These are phyloP conservation scores for Candida khao-thaluensis DNA, from an alignment of 805 yeast species.

Conservation along the genomic window DNA sequence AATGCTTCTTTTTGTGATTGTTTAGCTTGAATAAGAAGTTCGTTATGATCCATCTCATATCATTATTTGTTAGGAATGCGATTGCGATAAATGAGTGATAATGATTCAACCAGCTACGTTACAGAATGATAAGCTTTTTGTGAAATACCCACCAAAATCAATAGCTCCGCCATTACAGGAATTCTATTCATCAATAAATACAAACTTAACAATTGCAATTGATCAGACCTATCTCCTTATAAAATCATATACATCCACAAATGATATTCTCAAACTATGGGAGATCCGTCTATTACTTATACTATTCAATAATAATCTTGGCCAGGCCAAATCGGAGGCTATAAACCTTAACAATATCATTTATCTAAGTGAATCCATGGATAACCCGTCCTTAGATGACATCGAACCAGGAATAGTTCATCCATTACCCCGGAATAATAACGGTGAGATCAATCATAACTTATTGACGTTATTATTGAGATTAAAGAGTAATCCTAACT, in stretches of 20 bases:
- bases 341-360: conserved; percentile 35
- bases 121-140: conserved; percentile 7
- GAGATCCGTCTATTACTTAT: conserved; percentile 33
- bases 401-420: conserved; percentile 19
- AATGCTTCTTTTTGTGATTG: conserved; percentile 29
- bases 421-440: conserved; percentile 40
- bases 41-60: conserved; percentile 8
- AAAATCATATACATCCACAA: conserved; percentile 7
- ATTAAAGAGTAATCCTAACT: conserved; percentile 43
- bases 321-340: conserved; percentile 37
- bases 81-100: no score
- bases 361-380: conserved; percentile 30
- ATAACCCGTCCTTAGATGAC: conserved; percentile 9
- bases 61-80: no score
- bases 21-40: conserved; percentile 34
- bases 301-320: conserved; percentile 30
- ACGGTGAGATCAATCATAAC: conserved; percentile 24
- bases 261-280: conserved; percentile 29
- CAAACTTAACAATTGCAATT: conserved; percentile 1
- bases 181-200: conserved; percentile 2
- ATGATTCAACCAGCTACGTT: background rate
- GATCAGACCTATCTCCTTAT: conserved; percentile 11
- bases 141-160: conserved; percentile 1
- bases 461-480: conserved; percentile 36
- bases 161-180: background rate